Percentiles rank a stretch among this genome's conserved stretches.
These are phyloP conservation scores for Russula lepida DNA, from an alignment of 768 basidiomycete species.

Conservation along the genomic window DNA sequence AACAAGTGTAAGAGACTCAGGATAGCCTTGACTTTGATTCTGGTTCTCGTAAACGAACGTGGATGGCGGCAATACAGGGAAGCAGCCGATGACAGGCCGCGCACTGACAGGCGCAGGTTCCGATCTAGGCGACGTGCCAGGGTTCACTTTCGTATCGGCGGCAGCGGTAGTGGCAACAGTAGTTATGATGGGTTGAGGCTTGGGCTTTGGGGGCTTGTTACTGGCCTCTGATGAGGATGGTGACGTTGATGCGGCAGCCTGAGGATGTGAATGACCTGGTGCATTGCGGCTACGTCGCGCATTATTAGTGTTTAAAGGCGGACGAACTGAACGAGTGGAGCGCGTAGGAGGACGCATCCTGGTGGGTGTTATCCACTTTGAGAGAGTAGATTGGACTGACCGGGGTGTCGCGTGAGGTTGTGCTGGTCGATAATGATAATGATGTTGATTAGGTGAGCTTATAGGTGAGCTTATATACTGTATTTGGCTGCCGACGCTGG, in stretches of 20 bases:
- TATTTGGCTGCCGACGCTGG: not conserved
- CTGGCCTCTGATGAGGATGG: not conserved
- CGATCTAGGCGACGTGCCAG: not conserved
- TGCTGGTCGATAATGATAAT: not conserved
- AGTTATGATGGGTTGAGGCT: not conserved
- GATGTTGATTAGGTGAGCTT: no score
- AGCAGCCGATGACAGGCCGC: not conserved
- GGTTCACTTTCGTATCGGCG: not conserved
- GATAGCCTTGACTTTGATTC: not conserved
- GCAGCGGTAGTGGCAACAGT: not conserved
- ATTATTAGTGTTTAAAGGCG: constrained; percentile 5
- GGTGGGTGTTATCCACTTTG: not conserved
- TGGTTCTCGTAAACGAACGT: constrained; percentile 9
- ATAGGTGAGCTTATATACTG: not conserved
- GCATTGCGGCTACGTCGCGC: not conserved
- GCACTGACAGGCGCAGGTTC: not conserved
- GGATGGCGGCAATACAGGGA: not conserved
- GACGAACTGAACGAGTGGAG: constrained; percentile 26
- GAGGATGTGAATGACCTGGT: not conserved
- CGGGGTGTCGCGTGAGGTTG: constrained; percentile 11
- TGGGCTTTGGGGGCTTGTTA: not conserved
- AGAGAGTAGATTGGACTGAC: constrained; percentile 1
- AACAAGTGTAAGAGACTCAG: not conserved
- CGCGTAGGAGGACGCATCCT: constrained; percentile 26
- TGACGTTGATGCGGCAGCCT: not conserved